Base-by-base conservation (phyloP, 2,329 filamentous ascomycete genomes). In the Metarhizium humberi region DNA sequence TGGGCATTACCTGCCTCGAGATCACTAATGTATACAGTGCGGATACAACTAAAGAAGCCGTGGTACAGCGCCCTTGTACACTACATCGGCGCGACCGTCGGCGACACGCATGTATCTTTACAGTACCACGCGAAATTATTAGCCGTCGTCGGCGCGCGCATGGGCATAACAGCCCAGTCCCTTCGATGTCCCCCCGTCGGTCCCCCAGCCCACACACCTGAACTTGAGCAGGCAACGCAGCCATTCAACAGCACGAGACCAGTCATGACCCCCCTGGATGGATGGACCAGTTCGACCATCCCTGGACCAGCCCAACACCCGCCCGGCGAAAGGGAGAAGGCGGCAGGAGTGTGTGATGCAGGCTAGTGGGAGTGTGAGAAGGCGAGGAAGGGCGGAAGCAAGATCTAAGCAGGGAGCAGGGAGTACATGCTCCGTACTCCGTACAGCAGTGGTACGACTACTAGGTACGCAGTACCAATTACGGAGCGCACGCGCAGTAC, bases 1-100 rank as follows among this genome's bases (percentile, higher is more conserved):
- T 3, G 6, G 8, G 32, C 32, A 34, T 34, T 7, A 34, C 32
- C 49, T 51, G 46, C 18, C 40, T 48, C 48, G 8, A 49, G 10
- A 55, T 52, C 55, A 52, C 38, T 42, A 53, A 66, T 59, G 71
- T 72, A 72, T 60, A 71, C 71, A 60, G 70, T 73, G 70, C 66
- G 67, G 56, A 58, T 53, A 53, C 0, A 3, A 14, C 3, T 8
- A 14, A 6, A 42, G 20, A 51, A 42, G 56, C 52, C 42, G 57
- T 59, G 58, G 63, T 72, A 71, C 70, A 68, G 63, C 59, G 49
- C 53, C 54, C 51, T 65, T 65, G 69, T 68, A 71, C 68, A 68
- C 63, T 70, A 68, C 66, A 57, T 71, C 60, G 62, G 63, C 60
- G 65, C 61, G 64, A 62, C 61, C 63, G 63, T 60, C 62, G 63